These are phyloP conservation scores for Inga oerstediana DNA, from an alignment of 306 rosid species.

Conservation along the genomic window DNA sequence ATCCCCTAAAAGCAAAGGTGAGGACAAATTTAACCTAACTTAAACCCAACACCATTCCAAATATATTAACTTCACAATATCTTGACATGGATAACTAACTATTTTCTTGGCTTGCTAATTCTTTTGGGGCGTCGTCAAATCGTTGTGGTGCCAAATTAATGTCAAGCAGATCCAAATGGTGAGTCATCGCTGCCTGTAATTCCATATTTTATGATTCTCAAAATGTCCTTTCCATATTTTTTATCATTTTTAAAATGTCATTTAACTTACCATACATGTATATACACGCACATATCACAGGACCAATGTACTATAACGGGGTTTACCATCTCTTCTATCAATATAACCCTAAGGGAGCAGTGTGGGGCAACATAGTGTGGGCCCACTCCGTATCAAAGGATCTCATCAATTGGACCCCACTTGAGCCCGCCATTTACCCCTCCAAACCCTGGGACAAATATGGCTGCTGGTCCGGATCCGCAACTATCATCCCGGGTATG, in stretches of 20 bases:
- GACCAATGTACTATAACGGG: constrained; percentile 78
- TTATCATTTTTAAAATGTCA: neutral
- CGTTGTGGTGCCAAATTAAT: constrained; percentile 18
- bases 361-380: constrained; percentile 97
- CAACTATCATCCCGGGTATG: constrained; percentile 65
- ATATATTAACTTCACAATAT: neutral
- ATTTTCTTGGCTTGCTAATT: neutral
- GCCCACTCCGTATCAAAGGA: constrained; percentile 86
- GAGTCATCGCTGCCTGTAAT: neutral
- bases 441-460: constrained; percentile 71
- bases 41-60: neutral
- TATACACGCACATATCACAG: constrained; percentile 34
- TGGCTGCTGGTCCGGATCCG: constrained; percentile 94
- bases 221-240: too few species aligned
- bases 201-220: neutral
- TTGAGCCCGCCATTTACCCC: constrained; percentile 63
- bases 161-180: constrained; percentile 81
- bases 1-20: too few species aligned
- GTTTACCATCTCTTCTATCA: constrained; percentile 85
- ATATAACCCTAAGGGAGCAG: constrained; percentile 82
- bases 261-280: neutral
- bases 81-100: neutral
- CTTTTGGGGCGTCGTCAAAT: constrained; percentile 20
- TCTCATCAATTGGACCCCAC: constrained; percentile 69
- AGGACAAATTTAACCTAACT: too few species aligned